Evolutionary conservation across 164 flowering plant species (phyloP), one percentile per base, ranked within the genome.

Genomic region (Vitis rupestris): DNA sequence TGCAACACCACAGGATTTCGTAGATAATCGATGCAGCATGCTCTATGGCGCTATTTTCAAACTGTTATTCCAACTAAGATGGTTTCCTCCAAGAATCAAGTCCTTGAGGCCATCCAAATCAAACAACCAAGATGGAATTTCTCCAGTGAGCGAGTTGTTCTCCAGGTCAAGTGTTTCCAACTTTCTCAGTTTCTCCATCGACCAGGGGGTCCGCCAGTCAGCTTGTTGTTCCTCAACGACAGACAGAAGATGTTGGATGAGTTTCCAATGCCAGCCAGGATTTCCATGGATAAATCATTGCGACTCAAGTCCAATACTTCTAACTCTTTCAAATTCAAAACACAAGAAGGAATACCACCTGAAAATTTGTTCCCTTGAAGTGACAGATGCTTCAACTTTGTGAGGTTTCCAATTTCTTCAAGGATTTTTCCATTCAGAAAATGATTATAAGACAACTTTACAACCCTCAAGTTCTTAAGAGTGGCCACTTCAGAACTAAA

Each of bases 41-140:
- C 76, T 74, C 63, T 76, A 77, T 13, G 84, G 85, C 65, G 55
- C 58, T 13, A 81, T 15, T 16, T 19, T 68, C 3, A n/a, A 59
- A 49, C 19, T 79, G 64, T 72, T 74, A 51, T 81, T 78, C 91
- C 87, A 85, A 29, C 64, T 72, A 13, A 82, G 72, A 11, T 72
- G 66, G 70, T 83, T 87, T 56, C 85, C 82, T 64, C 88, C 86
- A 54, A 85, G 81, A 59, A 59, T 10, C 67, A 85, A 61, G 3
- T 30, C 63, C 64, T 72, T 78, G 67, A 85, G 57, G 17, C 54
- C 37, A 64, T 70, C 50, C 19, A 83, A 60, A 10, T 76, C 72
- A 37, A 87, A 75, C 54, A 87, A 58, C 86, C 87, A 82, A 1
- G 69, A 7, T 15, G 88, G 88, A 19, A 84, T 80, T 57, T 73